phyloP scores from a whole-genome alignment of 1,139 yeast genomes.

The Lodderomyces pseudojiufengensis region DNA sequence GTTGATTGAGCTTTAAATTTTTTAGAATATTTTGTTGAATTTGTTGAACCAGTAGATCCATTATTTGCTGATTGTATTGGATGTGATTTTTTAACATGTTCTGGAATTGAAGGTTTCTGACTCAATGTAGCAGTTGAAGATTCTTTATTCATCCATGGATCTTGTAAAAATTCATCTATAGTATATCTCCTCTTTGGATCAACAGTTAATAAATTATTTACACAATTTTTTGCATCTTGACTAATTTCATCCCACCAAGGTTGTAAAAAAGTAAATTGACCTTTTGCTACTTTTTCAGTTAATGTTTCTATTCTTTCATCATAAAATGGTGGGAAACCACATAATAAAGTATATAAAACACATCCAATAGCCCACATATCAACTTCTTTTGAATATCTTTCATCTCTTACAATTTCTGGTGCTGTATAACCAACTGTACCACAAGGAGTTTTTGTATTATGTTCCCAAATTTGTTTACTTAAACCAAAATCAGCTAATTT shows the following conservation, averaged over 20 bases:
- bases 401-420: slow-evolving; percentile 58
- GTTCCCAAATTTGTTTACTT: slow-evolving; percentile 55
- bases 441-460: slow-evolving; percentile 59
- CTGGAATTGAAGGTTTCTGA: slow-evolving; percentile 3
- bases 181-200: slow-evolving; percentile 76
- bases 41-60: neutral
- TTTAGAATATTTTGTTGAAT: slow-evolving; percentile 21
- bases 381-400: slow-evolving; percentile 56
- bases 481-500: slow-evolving; percentile 58
- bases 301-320: slow-evolving; percentile 55
- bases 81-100: slow-evolving; percentile 14
- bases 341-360: slow-evolving; percentile 55
- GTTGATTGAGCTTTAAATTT: slow-evolving; percentile 16
- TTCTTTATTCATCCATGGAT: slow-evolving; percentile 70
- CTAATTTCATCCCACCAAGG: slow-evolving; percentile 68
- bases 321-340: slow-evolving; percentile 63
- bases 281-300: slow-evolving; percentile 56
- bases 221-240: slow-evolving; percentile 59
- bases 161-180: slow-evolving; percentile 71
- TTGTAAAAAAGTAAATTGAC: slow-evolving; percentile 52
- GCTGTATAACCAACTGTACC: slow-evolving; percentile 65
- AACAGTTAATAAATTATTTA: slow-evolving; percentile 70
- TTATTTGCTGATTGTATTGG: slow-evolving; percentile 22
- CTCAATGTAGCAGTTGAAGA: slow-evolving; percentile 8
- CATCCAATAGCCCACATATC: slow-evolving; percentile 68